Evolutionary conservation across 1,139 yeast species (phyloP), one percentile per base, ranked within the genome.

Genomic region (Debaryomyces sp.): DNA sequence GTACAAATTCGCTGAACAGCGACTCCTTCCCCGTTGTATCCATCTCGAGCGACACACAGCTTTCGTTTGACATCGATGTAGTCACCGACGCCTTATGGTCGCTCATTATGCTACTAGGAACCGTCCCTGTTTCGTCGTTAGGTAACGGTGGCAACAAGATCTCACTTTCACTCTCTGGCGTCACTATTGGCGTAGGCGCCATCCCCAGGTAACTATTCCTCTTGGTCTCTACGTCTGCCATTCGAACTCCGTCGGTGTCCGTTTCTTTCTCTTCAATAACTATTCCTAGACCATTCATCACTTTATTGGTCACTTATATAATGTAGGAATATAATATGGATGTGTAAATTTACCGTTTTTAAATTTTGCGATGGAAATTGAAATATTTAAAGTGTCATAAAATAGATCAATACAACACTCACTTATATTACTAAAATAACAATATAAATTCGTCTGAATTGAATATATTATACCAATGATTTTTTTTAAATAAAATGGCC

Each of bases 111-210:
- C 33, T 30, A 5, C 27, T 35, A 9, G 23, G 10, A 10, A n/a
- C 29, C 9, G 26, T 41, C 12, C 39, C 47, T 6, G 27, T 36
- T 6, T 48, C 49, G 38, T 56, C 63, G 30, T 62, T 66, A 3
- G 78, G 78, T 37, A 73, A 58, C 6, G 78, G 78, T 2, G 78
- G 78, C 45, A 73, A 63, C 27, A 73, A 60, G 7, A 63, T 53
- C 49, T 72, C 77, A n/a, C 48, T 48, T 38, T 54, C 53, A 13
- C 43, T 41, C 21, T 33, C 47, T 24, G 47, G 47, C 24, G 47
- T 37, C 21, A 10, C 41, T 24, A 41, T 47, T 24, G 27, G n/a
- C 15, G 23, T 24, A 30, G 35, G 30, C 23, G 18, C 32, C 34
- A 30, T 38, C 44, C 18, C 46, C 43, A 15, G 27, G 12, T 34